Conservation (phyloP, 192 early-diverging fungal species). For the Paraglomus occultum region DNA sequence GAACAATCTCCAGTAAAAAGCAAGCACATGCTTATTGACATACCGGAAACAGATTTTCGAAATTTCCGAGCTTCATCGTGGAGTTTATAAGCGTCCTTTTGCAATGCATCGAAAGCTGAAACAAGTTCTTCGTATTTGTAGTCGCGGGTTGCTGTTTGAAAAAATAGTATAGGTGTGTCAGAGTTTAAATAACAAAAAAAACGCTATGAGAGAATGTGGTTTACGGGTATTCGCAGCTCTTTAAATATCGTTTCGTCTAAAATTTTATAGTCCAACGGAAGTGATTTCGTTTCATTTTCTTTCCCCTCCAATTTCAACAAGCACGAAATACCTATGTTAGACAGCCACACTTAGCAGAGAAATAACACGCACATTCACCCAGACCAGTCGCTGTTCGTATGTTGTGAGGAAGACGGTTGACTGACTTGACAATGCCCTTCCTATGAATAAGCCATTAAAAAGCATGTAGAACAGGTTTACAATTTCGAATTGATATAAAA, state of each 20-base stretch:
- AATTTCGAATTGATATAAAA: no score
- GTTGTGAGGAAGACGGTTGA: constrained; percentile 4
- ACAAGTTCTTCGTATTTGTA: constrained; percentile 13
- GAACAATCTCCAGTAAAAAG: not conserved
- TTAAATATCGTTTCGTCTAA: no score
- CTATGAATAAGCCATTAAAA: not conserved
- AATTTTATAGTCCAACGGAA: no score
- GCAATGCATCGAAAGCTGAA: constrained; percentile 1
- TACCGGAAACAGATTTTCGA: constrained; percentile 16
- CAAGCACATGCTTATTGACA: not conserved
- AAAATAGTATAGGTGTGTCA: not conserved
- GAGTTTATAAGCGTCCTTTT: constrained; percentile 12
- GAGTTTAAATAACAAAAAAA: no score
- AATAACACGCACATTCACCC: not conserved
- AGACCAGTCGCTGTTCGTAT: not conserved
- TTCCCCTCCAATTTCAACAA: not conserved
- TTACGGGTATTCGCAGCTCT: no score
- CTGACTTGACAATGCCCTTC: constrained; percentile 9
- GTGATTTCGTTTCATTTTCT: no score
- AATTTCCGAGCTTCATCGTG: constrained; percentile 25
- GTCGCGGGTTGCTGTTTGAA: constrained; percentile 12
- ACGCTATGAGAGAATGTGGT: no score
- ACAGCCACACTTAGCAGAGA: not conserved
- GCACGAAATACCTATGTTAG: not conserved
- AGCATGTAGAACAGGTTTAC: no score